Evolutionary conservation across 805 yeast species (phyloP).

Genomic region (Barnettozyma botsteinii): DNA sequence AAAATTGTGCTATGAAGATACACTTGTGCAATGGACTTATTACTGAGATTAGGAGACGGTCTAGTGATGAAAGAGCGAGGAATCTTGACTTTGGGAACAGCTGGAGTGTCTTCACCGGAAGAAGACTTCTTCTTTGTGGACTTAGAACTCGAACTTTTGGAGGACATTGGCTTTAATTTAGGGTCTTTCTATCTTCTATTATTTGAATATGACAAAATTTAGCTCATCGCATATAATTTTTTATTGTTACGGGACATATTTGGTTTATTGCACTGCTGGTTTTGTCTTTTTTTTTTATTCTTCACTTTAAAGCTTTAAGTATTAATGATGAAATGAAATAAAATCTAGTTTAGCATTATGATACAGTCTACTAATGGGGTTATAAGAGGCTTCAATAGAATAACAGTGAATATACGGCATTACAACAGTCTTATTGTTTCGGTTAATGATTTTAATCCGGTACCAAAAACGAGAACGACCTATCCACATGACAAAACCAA

Average conservation of each 20-base stretch:
- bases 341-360: too few relatives aligned
- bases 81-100: conserved; percentile 28
- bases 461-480: not conserved
- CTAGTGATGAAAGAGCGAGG: conserved; percentile 36
- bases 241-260: not conserved
- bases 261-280: not conserved
- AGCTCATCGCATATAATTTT: conserved; percentile 4
- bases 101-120: conserved; percentile 15
- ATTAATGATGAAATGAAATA: too few relatives aligned
- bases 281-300: not conserved
- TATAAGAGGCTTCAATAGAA: not conserved
- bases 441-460: conserved; percentile 3
- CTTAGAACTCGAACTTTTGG: conserved; percentile 6
- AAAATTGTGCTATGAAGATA: conserved; percentile 39
- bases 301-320: not conserved
- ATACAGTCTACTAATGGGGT: not conserved
- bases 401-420: conserved; percentile 2
- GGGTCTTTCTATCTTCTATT: too few relatives aligned
- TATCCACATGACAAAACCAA: not conserved
- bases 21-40: conserved; percentile 33
- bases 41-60: conserved; percentile 27
- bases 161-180: conserved; percentile 2
- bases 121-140: conserved; percentile 13
- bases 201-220: too few relatives aligned
- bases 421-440: conserved; percentile 1